phyloP scores from a whole-genome alignment of 495 filamentous ascomycete species.

The Penicillium arizonense region DNA sequence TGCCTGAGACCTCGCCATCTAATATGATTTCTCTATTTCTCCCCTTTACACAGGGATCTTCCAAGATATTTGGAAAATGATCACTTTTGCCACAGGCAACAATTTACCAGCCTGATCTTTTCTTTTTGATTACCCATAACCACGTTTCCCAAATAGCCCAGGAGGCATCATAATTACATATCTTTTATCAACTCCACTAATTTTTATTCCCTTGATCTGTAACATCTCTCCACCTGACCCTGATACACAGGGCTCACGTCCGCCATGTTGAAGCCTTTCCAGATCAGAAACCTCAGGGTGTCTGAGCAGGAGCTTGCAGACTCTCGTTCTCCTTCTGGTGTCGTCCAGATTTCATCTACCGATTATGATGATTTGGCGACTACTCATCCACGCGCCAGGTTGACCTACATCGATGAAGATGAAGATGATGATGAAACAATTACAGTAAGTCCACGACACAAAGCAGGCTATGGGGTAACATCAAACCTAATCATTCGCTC shows the following conservation, averaged over 20 bases:
- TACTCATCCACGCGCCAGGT: conserved; percentile 46
- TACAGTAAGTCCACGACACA: conserved; percentile 35
- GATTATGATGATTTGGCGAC: conserved; percentile 51
- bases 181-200: background rate
- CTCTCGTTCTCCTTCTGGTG: conserved; percentile 13
- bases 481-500: conserved; percentile 10
- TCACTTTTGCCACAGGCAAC: conserved; percentile 22
- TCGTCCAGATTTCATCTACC: conserved; percentile 39
- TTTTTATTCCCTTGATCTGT: conserved; percentile 1
- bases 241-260: background rate
- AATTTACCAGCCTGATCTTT: conserved; percentile 14
- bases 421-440: conserved; percentile 56
- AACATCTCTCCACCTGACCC: conserved; percentile 13
- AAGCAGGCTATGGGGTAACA: background rate
- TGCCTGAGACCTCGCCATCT: conserved; percentile 9
- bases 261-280: conserved; percentile 44
- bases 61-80: background rate
- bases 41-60: background rate
- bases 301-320: conserved; percentile 5
- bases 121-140: conserved; percentile 5
- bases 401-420: conserved; percentile 56
- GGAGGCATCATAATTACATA: conserved; percentile 3
- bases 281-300: conserved; percentile 38
- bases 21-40: background rate
- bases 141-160: background rate